phyloP scores from a whole-genome alignment of 148 eudicot genomes.

The Rhododendron ovatum region DNA sequence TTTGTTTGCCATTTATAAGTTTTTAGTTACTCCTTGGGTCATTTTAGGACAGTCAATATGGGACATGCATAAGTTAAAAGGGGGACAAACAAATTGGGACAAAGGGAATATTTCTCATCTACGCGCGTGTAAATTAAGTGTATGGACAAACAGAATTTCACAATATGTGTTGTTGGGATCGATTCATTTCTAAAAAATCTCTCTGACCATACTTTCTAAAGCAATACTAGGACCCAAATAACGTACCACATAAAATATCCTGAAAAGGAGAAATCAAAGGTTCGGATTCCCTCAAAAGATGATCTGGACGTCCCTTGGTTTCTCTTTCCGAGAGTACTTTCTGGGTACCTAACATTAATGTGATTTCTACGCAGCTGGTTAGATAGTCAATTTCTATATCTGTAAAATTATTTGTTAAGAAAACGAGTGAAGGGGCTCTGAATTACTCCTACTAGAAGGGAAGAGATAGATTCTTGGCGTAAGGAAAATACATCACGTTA shows the following conservation, averaged over 20 bases:
- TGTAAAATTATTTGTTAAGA: background rate
- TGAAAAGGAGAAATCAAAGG: too few species aligned
- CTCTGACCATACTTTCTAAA: background rate
- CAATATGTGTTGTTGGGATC: too few species aligned
- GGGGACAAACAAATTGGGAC: too few species aligned
- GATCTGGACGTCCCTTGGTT: too few species aligned
- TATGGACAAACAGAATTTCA: background rate
- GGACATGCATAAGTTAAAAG: too few species aligned
- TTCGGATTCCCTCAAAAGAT: too few species aligned
- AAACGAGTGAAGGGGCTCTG: background rate
- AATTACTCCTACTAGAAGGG: background rate
- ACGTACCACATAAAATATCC: too few species aligned
- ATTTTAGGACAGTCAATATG: too few species aligned
- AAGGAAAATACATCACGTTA: background rate
- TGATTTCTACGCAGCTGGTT: background rate
- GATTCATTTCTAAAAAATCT: background rate
- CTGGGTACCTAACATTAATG: too few species aligned
- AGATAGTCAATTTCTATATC: background rate
- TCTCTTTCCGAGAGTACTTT: too few species aligned
- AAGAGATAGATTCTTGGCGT: conserved; percentile 13
- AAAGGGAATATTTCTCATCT: background rate
- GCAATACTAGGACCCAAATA: too few species aligned
- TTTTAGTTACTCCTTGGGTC: background rate
- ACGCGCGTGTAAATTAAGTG: background rate
- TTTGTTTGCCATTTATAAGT: background rate